Percentiles rank a stretch among this genome's conserved stretches.
phyloP scores from a whole-genome alignment of 495 filamentous ascomycete species.

The Penicillium malachiteum region DNA sequence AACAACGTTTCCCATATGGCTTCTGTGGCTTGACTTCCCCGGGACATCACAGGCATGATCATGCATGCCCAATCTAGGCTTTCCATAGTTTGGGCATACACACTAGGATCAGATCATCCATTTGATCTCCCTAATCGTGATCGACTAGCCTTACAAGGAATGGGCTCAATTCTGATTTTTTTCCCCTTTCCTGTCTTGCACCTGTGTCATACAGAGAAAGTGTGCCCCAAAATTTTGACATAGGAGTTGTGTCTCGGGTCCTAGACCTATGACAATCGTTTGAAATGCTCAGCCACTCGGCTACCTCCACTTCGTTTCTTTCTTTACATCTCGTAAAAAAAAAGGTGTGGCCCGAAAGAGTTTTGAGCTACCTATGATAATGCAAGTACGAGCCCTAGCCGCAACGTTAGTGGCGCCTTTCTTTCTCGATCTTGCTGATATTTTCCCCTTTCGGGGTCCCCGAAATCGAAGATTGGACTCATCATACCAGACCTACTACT shows the following conservation, averaged over 20 bases:
- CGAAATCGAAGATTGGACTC: slow-evolving; percentile 9
- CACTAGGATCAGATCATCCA: slow-evolving; percentile 10
- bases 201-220: too few relatives aligned
- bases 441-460: slow-evolving; percentile 1
- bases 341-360: background rate
- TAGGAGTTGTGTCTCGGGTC: background rate
- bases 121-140: background rate
- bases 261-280: background rate
- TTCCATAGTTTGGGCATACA: slow-evolving; percentile 12
- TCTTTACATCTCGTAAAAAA: background rate
- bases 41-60: background rate
- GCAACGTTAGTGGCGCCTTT: background rate
- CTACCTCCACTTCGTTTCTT: background rate
- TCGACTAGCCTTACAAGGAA: slow-evolving; percentile 7
- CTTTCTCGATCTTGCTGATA: slow-evolving; percentile 3
- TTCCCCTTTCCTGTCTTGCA: background rate
- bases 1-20: slow-evolving; percentile 27
- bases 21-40: slow-evolving; percentile 14
- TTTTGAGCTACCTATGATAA: background rate
- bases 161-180: background rate
- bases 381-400: background rate
- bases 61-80: background rate
- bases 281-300: background rate
- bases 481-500: slow-evolving; percentile 10
- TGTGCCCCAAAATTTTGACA: too few relatives aligned